Evolutionary conservation across 257 asterid species (phyloP), one percentile per base, ranked within the genome.

Genomic region (Solanum microdontum): DNA sequence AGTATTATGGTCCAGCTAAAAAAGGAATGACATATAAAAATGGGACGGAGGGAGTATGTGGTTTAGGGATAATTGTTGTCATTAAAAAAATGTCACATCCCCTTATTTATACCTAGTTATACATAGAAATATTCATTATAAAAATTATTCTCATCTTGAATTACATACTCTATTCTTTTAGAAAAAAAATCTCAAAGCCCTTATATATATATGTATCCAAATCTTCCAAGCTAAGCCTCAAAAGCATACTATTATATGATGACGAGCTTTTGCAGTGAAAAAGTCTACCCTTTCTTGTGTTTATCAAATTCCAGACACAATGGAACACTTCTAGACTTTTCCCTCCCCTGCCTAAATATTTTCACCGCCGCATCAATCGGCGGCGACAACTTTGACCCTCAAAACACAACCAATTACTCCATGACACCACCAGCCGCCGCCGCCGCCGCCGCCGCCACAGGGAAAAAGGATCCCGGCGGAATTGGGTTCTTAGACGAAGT

Each of bases 401-500:
- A 34, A 74, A 69, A 45, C 6, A 86, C 83, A 9, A 28, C 51
- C 82, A 62, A 32, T 34, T 26, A 84, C 83, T 3, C n/a, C 34
- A 66, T 60, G 76, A 84, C n/a, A 4, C 58, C 39, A 5, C 21
- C 85, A 26, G 11, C 51, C 19, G 9, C 66, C 26, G 7, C 33
- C 51, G 13, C 62, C 30, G 11, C 51, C 19, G 9, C 66, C 26
- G 7, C 33, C 51, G 13, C 62, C 30, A 2, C 12, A 8, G 45
- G 11, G 55, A 87, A 87, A n/a, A 75, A 82, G 64, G 89, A 87
- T n/a, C 88, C 91, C 3, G 89, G 88, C 7, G 91, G 91, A 58
- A 84, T 87, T 10, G 87, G 90, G 34, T 90, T 87, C 58, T 6
- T 90, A 62, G 90, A 91, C 24, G 91, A 89, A 8, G 89, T 88